Evolutionary conservation across 495 filamentous ascomycete species (phyloP), one percentile per base, ranked within the genome.

Genomic region (Lasiosphaeris hirsuta): DNA sequence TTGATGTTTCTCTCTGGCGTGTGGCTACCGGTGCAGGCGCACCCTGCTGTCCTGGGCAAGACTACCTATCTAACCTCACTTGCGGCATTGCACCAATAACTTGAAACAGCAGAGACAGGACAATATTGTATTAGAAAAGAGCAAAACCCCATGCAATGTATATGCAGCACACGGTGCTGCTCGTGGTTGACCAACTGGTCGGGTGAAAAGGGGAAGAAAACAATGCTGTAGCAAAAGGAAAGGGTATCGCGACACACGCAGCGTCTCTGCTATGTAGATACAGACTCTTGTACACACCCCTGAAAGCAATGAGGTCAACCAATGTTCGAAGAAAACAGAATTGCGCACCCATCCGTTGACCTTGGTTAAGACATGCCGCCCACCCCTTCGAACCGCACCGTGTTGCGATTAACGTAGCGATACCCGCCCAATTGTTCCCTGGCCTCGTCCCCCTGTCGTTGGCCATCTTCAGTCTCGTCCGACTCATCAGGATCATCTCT

Each of bases 181-280:
- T 30, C 23, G 23, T 30, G 23, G 23, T 30, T 2, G 23, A 30
- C 23, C 5, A 30, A 30, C 23, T 30, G 5, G 23, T 30, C 5
- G 23, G 23, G 23, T 30, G 23, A 30, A 30, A 30, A 30, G 23
- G 23, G 23, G 23, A 30, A 30, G 23, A 30, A 33, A 43, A 30
- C 35, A 56, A 56, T 51, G 51, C 37, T 55, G 17, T 42, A 38
- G 8, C 2, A 45, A 58, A 47, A 48, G 33, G 33, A 51, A 58
- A 51, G 60, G 60, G 60, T 63, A 63, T 63, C 56, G 49, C 60
- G 40, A 53, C 56, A 59, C 55, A 45, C 43, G 43, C 38, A 38
- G 48, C 51, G 18, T 45, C 33, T 34, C 52, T 56, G 52, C 56
- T 30, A 59, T 41, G 30, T 48, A 40, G 19, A 15, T 34, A 23